phyloP scores from a whole-genome alignment of 1,284 basidiomycete species.

The Quambalaria eucalypti region DNA sequence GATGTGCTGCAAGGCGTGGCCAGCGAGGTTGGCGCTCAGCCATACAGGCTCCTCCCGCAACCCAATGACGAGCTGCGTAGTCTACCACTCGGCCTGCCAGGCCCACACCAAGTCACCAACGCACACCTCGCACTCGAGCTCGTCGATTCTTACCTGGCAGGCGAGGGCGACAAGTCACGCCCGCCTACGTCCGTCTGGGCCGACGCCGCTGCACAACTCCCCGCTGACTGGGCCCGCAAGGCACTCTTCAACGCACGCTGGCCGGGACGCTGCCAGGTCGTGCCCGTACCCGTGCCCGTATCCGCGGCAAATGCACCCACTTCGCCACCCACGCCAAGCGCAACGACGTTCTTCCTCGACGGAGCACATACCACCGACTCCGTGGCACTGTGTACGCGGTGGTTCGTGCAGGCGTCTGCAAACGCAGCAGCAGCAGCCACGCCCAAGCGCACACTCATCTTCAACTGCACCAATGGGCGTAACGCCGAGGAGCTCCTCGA shows the following conservation, averaged over 20 bases:
- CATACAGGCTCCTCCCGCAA: constrained; percentile 60
- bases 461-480: constrained; percentile 91
- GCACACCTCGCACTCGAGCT: constrained; percentile 77
- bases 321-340: constrained; percentile 6
- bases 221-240: constrained; percentile 51
- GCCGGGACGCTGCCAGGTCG: constrained; percentile 93
- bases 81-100: constrained; percentile 62
- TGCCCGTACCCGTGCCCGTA: constrained; percentile 42
- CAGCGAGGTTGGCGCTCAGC: constrained; percentile 52
- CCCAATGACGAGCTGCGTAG: constrained; percentile 52
- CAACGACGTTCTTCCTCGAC: constrained; percentile 77
- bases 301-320: background rate
- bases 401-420: constrained; percentile 54
- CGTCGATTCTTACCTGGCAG: constrained; percentile 60
- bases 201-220: background rate
- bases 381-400: constrained; percentile 72
- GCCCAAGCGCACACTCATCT: constrained; percentile 62
- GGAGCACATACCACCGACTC: constrained; percentile 93
- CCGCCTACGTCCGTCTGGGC: background rate
- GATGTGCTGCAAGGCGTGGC: constrained; percentile 63
- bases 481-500: constrained; percentile 66
- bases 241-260: constrained; percentile 69
- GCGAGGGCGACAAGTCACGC: constrained; percentile 18
- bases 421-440: constrained; percentile 1
- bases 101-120: constrained; percentile 81